Percentiles rank a stretch among this genome's conserved stretches.
These are phyloP conservation scores for Pleurotus pulmonarius DNA, from an alignment of 768 basidiomycete genomes.

Conservation along the genomic window DNA sequence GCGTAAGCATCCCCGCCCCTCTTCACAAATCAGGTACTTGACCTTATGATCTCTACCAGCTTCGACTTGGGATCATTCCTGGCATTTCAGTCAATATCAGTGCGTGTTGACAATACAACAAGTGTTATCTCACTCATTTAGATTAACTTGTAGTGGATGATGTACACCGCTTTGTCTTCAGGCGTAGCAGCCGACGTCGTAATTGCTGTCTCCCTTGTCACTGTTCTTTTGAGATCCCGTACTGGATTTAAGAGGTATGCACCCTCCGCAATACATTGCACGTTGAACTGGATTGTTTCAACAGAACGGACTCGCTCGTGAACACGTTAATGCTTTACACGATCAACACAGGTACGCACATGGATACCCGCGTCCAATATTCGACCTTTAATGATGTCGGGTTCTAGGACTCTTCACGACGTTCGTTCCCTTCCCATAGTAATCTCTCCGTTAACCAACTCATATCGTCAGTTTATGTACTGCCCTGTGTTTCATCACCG, in stretches of 20 bases:
- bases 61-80: not conserved
- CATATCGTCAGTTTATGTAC: not conserved
- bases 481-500: constrained; percentile 28
- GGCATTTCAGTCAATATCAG: not conserved
- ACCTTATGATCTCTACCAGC: not conserved
- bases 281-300: not conserved
- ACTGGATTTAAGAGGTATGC: constrained; percentile 31
- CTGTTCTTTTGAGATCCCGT: constrained; percentile 33
- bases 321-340: constrained; percentile 41
- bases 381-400: not conserved
- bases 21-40: too few species aligned
- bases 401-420: constrained; percentile 13
- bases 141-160: constrained; percentile 17
- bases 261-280: not conserved
- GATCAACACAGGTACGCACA: constrained; percentile 32
- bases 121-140: not conserved
- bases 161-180: constrained; percentile 26
- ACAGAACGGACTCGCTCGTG: constrained; percentile 36
- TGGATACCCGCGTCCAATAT: not conserved
- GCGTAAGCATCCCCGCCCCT: constrained; percentile 18
- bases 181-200: constrained; percentile 41
- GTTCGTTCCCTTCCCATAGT: not conserved
- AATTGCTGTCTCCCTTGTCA: constrained; percentile 37
- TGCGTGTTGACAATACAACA: not conserved
- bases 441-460: constrained; percentile 7